phyloP scores from a whole-genome alignment of 495 filamentous ascomycete genomes.

The Oleoguttula mirabilis region DNA sequence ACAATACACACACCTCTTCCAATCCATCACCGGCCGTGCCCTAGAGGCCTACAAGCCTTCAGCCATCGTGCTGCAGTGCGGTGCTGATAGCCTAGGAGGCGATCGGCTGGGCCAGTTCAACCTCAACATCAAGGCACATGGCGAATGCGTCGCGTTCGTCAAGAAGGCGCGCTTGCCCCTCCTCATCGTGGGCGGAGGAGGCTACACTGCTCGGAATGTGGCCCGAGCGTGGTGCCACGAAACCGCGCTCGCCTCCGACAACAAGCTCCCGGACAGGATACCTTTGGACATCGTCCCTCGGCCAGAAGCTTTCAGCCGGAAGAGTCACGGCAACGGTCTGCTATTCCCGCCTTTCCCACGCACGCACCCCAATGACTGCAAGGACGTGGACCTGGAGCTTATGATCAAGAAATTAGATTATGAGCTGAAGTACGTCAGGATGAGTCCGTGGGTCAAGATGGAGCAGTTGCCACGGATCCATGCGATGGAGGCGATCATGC shows the following conservation, averaged over 20 bases:
- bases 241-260: slow-evolving; percentile 55
- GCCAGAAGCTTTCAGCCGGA: slow-evolving; percentile 29
- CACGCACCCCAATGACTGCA: slow-evolving; percentile 65
- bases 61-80: slow-evolving; percentile 91
- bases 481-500: slow-evolving; percentile 46
- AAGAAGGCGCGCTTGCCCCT: slow-evolving; percentile 67
- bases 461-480: slow-evolving; percentile 69
- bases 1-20: slow-evolving; percentile 75
- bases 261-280: slow-evolving; percentile 26
- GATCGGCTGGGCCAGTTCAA: slow-evolving; percentile 94
- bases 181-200: slow-evolving; percentile 84
- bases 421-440: slow-evolving; percentile 72
- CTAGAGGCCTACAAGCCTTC: slow-evolving; percentile 65
- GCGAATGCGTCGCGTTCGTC: slow-evolving; percentile 76
- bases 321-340: slow-evolving; percentile 40
- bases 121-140: slow-evolving; percentile 86
- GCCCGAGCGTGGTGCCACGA: slow-evolving; percentile 94
- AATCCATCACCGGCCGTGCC: slow-evolving; percentile 62
- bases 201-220: slow-evolving; percentile 96
- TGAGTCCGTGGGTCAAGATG: slow-evolving; percentile 79
- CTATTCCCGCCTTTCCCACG: slow-evolving; percentile 62
- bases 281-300: slow-evolving; percentile 24
- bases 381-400: slow-evolving; percentile 63
- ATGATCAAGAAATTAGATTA: slow-evolving; percentile 55
- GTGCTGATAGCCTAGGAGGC: slow-evolving; percentile 86